Evolutionary conservation across 306 rosid genomes (phyloP), one percentile per base, ranked within the genome.

Genomic region (Vigna angularis): DNA sequence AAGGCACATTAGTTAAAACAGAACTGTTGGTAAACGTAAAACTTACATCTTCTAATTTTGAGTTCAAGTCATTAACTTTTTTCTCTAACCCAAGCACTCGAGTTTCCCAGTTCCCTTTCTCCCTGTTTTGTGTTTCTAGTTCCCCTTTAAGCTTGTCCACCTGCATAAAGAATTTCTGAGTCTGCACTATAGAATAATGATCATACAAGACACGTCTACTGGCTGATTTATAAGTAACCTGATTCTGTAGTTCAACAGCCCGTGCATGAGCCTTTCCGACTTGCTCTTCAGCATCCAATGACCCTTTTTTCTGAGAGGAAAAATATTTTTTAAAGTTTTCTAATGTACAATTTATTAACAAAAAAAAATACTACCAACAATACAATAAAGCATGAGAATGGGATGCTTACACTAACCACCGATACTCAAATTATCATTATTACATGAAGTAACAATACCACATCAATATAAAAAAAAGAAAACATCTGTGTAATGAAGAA

Each of bases 211-310:
- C n/a, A 70, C 58, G 81, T 5, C 62, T 26, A 64, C 72, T 70
- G 70, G 49, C 61, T n/a, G 15, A 44, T 24, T 71, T 66, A 75
- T 52, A 40, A 45, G 88, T 83, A 56, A 90, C 98, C 98, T 93
- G 90, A 50, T 89, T 88, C 82, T 89, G 96, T 52, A 96, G 87
- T 88, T 90, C 96, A 74, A 81, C 87, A 75, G 96, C 94, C 57
- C 90, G 98, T 44, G 97, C 97, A 91, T 88, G 82, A 74, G 93
- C 98, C 91, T 93, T 87, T 69, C 79, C 97, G 63, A 90, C 87
- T 83, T 79, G 89, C 91, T 91, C 87, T 81, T 88, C 88, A 9
- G 79, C 94, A 78, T 86, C 86, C 78, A 58, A 51, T 3, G 89
- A 49, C 56, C 87, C 98, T 40, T 91, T 91, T 84, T 91, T 73